phyloP scores from a whole-genome alignment of 2,329 filamentous ascomycete genomes.

The Aspergillus amoenus region DNA sequence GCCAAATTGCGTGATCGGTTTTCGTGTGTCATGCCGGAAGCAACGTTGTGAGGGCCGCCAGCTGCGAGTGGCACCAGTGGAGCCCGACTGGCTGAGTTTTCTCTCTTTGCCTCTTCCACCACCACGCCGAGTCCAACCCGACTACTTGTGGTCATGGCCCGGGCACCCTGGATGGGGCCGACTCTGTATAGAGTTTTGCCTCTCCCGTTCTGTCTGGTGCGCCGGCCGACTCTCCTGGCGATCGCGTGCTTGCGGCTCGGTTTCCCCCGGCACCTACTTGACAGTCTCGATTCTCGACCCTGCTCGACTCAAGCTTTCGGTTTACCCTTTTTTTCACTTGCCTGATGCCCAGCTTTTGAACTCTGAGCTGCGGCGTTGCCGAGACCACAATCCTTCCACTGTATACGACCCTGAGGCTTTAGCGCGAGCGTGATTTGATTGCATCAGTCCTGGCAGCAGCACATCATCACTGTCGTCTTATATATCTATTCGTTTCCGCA shows the following conservation, averaged over 20 bases:
- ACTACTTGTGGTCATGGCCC: not conserved
- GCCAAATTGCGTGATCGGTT: constrained; percentile 29
- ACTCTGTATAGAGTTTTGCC: not conserved
- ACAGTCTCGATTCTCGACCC: not conserved
- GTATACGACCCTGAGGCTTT: not conserved
- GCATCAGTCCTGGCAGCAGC: constrained; percentile 32
- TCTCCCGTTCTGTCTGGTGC: not conserved
- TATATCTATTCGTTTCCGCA: constrained; percentile 7
- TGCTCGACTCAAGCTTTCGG: not conserved
- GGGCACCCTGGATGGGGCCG: not conserved
- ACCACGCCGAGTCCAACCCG: not conserved
- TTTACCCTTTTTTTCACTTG: not conserved
- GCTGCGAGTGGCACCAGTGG: constrained; percentile 2
- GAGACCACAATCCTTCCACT: not conserved
- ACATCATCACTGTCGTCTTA: constrained; percentile 25
- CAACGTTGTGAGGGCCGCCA: not conserved
- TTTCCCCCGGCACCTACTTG: not conserved
- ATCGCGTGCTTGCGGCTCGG: constrained; percentile 2
- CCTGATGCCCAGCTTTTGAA: constrained; percentile 4
- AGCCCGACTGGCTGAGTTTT: constrained; percentile 1
- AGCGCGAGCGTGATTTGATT: constrained; percentile 19
- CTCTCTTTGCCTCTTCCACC: not conserved
- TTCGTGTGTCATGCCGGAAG: constrained; percentile 24
- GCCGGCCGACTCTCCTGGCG: not conserved
- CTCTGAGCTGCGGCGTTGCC: not conserved